phyloP scores from a whole-genome alignment of 2,329 filamentous ascomycete species.

The Paramyrothecium sp. region DNA sequence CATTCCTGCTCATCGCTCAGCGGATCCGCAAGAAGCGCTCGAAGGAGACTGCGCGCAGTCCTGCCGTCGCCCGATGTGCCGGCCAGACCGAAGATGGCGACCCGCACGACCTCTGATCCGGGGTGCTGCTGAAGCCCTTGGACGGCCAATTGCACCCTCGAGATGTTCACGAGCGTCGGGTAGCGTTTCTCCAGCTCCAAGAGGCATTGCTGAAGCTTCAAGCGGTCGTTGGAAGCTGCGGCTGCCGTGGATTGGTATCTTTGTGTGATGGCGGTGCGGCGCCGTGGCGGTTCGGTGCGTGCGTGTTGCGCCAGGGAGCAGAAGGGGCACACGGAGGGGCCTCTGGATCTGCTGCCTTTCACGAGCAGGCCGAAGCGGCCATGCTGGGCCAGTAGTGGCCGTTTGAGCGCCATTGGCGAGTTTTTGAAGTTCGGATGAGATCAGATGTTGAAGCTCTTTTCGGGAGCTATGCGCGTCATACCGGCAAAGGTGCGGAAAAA shows the following conservation, averaged over 20 bases:
- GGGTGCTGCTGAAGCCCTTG: slow-evolving; percentile 58
- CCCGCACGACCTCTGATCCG: slow-evolving; percentile 56
- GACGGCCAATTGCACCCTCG: slow-evolving; percentile 69
- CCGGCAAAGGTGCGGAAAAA: slow-evolving; percentile 25
- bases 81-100: slow-evolving; percentile 54
- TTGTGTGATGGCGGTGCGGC: slow-evolving; percentile 19
- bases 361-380: slow-evolving; percentile 23
- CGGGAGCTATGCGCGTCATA: slow-evolving; percentile 12
- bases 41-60: slow-evolving; percentile 64
- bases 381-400: slow-evolving; percentile 23
- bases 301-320: slow-evolving; percentile 23
- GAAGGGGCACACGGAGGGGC: slow-evolving; percentile 26
- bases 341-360: slow-evolving; percentile 7
- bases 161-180: slow-evolving; percentile 63
- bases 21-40: slow-evolving; percentile 70
- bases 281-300: slow-evolving; percentile 16
- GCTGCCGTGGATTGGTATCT: slow-evolving; percentile 26
- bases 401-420: slow-evolving; percentile 27
- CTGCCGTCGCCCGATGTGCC: slow-evolving; percentile 34
- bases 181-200: slow-evolving; percentile 60
- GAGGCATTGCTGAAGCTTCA: slow-evolving; percentile 59
- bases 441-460: slow-evolving; percentile 7
- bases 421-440: slow-evolving; percentile 10
- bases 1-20: slow-evolving; percentile 61
- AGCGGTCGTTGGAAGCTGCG: slow-evolving; percentile 32